Base-by-base conservation (phyloP, 2,329 filamentous ascomycete genomes). In the Curvularia lunata region DNA sequence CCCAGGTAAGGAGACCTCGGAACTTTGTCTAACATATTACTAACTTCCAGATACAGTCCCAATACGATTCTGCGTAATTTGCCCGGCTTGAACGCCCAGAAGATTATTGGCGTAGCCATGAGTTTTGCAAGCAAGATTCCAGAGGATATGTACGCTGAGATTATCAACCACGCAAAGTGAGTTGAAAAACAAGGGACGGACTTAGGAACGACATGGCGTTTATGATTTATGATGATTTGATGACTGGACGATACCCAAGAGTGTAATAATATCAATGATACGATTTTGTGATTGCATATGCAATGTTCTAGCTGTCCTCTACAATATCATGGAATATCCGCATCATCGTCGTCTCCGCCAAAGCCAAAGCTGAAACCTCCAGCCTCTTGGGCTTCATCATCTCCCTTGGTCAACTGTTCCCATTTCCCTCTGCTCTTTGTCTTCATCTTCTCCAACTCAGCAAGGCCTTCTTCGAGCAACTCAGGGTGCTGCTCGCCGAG, bases 41-140 rank as follows among this genome's bases (percentile, higher is more conserved):
- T 25, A n/a, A 78, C 69, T 72, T 18, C 64, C 21, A n/a, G 2
- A 16, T 28, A 13, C 9, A 98, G 95, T 70, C 95, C 95, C 9
- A 97, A 96, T 71, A 95, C 95, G 73, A 86, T 97, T 16, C 82
- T 97, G n/a, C 85, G 93, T 55, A 93, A 90, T 1, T 92, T 97
- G 67, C 93, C 93, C 6, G 86, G 90, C 4, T 82, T 97, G 25
- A 88, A 96, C 66, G 90, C 93, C 4, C 89, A 91, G 67, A 87
- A 89, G 64, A 90, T 97, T 70, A 95, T 96, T 75, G 87, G 87
- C 45, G 85, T 96, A 55, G 94, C 94, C 0, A 87, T 97, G 66
- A 88, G 89, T 51, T 90, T 97, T 69, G 90, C 96, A 56, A 88
- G 89, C 67, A 95, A 93, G 82, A 92, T 99, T 53, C 94, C 95